Evolutionary conservation across 495 filamentous ascomycete genomes (phyloP), one percentile per base, ranked within the genome.

Genomic region (Podospora pseudopauciseta): DNA sequence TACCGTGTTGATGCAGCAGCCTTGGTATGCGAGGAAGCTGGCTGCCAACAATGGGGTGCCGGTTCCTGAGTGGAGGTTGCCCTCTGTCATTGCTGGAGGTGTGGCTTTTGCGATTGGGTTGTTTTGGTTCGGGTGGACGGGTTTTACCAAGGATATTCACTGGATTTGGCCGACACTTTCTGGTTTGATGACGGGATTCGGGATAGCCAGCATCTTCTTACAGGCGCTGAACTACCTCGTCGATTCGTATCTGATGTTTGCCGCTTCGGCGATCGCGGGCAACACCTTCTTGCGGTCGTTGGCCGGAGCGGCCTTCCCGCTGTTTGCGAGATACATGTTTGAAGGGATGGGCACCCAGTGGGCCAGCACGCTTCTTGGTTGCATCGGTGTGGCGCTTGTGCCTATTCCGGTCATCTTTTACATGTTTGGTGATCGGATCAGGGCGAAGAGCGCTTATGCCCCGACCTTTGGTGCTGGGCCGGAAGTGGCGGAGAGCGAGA

Each of bases 81-180:
- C 91, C 0, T 87, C 89, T 0, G 89, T 92, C 66, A 92, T 97
- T 30, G 80, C 87, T 39, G 93, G 92, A 18, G 91, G 92, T 68
- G 80, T 87, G 18, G 77, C 89, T 53, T 96, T 97, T 73, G 83
- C 92, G 2, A 81, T 73, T 16, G 92, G 92, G 3, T 85, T 96
- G 5, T 94, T 96, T 82, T 94, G 92, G 91, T 94, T 94, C 75
- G 91, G 90, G 26, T 96, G 92, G 92, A 87, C 90, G 0, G 88
- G 88, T 20, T 90, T 88, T 76, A 80, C 76, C 49, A 65, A 69
- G 0, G 77, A 85, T 58, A 87, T 92, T 67, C 92, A 90, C 76
- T 96, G 92, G 93, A 91, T 93, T 69, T 90, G 89, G 1, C 93
- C 92, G 3, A 90, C 91, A 0, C 80, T 92, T 2, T 89, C 88